Evolutionary conservation across 176 grass and related monocot species (phyloP), one percentile per base, ranked within the genome.

Genomic region (Guadua angustifolia): DNA sequence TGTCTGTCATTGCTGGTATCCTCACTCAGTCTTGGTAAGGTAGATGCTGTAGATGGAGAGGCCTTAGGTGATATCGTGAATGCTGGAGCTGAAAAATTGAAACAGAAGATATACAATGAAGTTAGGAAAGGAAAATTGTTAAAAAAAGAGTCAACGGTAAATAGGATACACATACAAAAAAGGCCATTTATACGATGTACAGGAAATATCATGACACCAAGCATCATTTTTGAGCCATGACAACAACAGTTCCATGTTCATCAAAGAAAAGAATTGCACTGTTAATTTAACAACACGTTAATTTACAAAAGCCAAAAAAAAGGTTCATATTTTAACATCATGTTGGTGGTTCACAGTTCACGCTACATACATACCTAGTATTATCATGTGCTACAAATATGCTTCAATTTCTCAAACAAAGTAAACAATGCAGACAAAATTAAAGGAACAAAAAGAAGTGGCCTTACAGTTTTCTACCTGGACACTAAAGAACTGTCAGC

Each of bases 41-140:
- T 11, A 22, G 84, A 78, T 45, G 81, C 13, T 85, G 84, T 65
- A 57, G 91, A 88, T 47, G 89, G 91, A 29, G 93, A 90, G 29
- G 93, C 75, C 84, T 85, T 81, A 36, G 97, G 97, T 68, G 91
- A 86, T 79, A 84, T 62, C 69, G 82, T 57, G 59, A 76, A 70
- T 42, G 73, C 62, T 83, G 97, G 86, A 96, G 93, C 97, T 99
- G 93, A 86, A 87, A 85, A 78, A 38, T 75, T 69, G 39, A 80
- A 81, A 92, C 19, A 17, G 10, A 57, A 45, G 35, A 71, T 32
- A 89, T 3, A 68, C 14, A 78, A 13, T 29, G 25, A 10, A 51
- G 46, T 86, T 56, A 90, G 40, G n/a, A 76, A 75, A 85, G 43
- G 21, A 47, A n/a, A 46, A 16, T 35, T 51, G 7, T 38, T 33